These are phyloP conservation scores for Hippophae gyantsensis DNA, from an alignment of 306 rosid genomes.

Conservation along the genomic window DNA sequence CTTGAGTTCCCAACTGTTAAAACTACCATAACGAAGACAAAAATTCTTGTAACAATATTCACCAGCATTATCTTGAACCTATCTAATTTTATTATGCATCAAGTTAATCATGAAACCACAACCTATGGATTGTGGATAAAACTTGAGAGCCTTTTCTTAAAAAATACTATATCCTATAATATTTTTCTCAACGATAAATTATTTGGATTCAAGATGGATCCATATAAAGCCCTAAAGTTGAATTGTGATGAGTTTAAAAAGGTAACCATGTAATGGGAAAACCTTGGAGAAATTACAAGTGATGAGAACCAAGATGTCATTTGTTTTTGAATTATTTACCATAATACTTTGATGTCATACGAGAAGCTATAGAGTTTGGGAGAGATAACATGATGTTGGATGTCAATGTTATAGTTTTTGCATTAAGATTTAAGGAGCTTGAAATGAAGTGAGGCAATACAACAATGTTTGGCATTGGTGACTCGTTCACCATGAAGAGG, in stretches of 20 bases:
- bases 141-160: not conserved
- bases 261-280: not conserved
- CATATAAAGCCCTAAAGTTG: not conserved
- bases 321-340: not conserved
- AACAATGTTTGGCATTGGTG: too few species aligned
- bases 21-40: not conserved
- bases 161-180: not conserved
- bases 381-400: not conserved
- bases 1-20: not conserved
- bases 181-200: not conserved
- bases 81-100: not conserved
- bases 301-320: conserved; percentile 1
- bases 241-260: not conserved
- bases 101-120: not conserved
- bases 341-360: not conserved
- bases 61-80: not conserved
- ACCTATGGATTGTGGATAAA: not conserved
- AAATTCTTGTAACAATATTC: not conserved
- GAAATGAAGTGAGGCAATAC: not conserved
- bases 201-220: not conserved
- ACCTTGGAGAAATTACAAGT: not conserved
- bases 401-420: not conserved
- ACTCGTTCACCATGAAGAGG: not conserved
- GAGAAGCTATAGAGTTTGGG: not conserved
- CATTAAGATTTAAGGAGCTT: not conserved